Evolutionary conservation across 2,329 filamentous ascomycete species (phyloP).

Genomic region (Trichoderma cornu-damae): DNA sequence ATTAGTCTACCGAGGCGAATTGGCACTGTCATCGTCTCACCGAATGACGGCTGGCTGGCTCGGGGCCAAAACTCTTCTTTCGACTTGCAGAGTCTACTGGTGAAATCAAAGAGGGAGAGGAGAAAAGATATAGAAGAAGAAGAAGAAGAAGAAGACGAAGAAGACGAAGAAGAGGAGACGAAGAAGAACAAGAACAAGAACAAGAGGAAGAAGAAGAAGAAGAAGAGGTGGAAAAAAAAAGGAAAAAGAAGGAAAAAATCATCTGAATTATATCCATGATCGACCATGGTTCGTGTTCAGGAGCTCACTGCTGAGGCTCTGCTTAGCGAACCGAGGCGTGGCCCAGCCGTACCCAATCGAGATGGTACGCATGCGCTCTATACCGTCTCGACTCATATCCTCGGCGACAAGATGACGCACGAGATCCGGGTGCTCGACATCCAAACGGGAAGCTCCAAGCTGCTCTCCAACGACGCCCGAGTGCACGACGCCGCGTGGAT

Average conservation of each 20-base stretch:
- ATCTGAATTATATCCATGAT: neutral
- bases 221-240: too few relatives aligned
- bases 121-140: too few relatives aligned
- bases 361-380: conserved; percentile 39
- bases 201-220: too few relatives aligned
- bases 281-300: conserved; percentile 21
- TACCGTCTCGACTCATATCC: conserved; percentile 36
- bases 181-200: too few relatives aligned
- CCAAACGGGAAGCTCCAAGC: conserved; percentile 25
- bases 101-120: too few relatives aligned
- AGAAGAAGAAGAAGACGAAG: too few relatives aligned
- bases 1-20: neutral
- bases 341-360: conserved; percentile 36
- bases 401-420: conserved; percentile 29
- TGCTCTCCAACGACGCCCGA: conserved; percentile 27
- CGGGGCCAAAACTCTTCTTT: neutral
- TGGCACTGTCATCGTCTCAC: neutral
- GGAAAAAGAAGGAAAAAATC: too few relatives aligned
- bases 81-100: neutral
- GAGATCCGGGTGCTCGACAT: conserved; percentile 35
- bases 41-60: neutral
- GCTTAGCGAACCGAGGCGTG: conserved; percentile 29
- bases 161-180: too few relatives aligned
- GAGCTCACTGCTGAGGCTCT: conserved; percentile 34
- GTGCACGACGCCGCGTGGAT: conserved; percentile 36